Evolutionary conservation across 441 rosid species (phyloP).

Genomic region (Populus hybrid): DNA sequence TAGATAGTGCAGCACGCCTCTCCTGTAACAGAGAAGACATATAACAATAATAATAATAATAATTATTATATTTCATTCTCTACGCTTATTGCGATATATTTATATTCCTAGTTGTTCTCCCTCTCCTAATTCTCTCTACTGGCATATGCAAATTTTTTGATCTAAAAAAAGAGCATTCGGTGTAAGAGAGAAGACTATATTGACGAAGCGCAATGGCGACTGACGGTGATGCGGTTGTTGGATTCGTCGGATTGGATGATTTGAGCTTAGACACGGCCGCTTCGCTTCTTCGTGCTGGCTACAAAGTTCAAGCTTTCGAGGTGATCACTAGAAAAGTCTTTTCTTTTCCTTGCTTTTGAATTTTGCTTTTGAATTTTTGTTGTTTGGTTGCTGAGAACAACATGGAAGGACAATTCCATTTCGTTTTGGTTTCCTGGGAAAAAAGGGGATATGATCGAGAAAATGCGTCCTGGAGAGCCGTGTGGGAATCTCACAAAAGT

Average conservation of each 20-base stretch:
- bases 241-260: constrained; percentile 70
- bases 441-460: background rate
- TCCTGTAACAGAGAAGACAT: no score
- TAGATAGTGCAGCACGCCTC: no score
- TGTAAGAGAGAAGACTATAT: background rate
- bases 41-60: no score
- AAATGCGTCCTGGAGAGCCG: background rate
- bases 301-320: constrained; percentile 64
- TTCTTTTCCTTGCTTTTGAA: background rate
- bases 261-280: constrained; percentile 69
- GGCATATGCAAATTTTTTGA: background rate
- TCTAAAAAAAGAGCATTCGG: background rate
- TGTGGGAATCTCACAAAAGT: no score
- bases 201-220: constrained; percentile 18
- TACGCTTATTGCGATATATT: no score
- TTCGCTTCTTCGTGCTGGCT: constrained; percentile 58
- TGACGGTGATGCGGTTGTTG: constrained; percentile 31
- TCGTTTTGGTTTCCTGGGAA: background rate
- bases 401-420: background rate
- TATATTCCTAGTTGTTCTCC: background rate
- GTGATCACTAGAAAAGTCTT: constrained; percentile 15
- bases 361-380: background rate
- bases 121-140: background rate
- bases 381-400: constrained; percentile 7
- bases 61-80: no score